These are phyloP conservation scores for Aspergillus glaucus DNA, from an alignment of 2,329 filamentous ascomycete genomes.

Conservation along the genomic window DNA sequence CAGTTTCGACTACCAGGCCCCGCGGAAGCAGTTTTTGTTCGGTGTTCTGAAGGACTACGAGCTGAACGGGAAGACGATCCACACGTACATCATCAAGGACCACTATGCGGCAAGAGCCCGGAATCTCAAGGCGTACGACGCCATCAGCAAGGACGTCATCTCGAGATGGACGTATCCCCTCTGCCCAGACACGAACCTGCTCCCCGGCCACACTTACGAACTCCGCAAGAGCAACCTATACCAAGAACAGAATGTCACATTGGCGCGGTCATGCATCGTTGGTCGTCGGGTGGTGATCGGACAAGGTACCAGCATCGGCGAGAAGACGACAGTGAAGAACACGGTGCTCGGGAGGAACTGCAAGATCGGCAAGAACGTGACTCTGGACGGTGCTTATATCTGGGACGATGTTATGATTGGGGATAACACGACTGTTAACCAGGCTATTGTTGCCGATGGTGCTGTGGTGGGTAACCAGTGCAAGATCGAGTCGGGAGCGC, in stretches of 20 bases:
- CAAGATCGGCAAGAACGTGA: conserved; percentile 77
- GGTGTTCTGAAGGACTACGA: conserved; percentile 96
- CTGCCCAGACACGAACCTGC: conserved; percentile 79
- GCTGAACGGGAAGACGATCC: conserved; percentile 93
- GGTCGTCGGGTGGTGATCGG: conserved; percentile 69
- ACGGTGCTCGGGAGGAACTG: conserved; percentile 80
- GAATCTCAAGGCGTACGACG: conserved; percentile 83
- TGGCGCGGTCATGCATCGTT: conserved; percentile 66
- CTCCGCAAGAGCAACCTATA: conserved; percentile 65
- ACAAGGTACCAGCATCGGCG: conserved; percentile 66
- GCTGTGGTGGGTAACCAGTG: conserved; percentile 66
- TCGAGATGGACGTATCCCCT: conserved; percentile 83
- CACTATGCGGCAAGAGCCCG: conserved; percentile 81
- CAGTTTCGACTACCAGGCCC: conserved; percentile 92
- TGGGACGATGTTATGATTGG: conserved; percentile 79
- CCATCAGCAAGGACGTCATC: conserved; percentile 80
- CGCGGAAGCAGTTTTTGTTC: conserved; percentile 80
- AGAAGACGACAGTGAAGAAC: conserved; percentile 62
- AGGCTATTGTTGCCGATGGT: conserved; percentile 70
- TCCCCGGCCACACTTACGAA: conserved; percentile 70
- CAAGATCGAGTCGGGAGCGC: conserved; percentile 62
- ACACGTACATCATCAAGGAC: conserved; percentile 75
- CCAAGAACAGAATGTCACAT: conserved; percentile 68
- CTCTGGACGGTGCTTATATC: conserved; percentile 71
- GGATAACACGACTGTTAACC: conserved; percentile 63